Conservation (phyloP, 257 asterid species). For the Petunia secreta region DNA sequence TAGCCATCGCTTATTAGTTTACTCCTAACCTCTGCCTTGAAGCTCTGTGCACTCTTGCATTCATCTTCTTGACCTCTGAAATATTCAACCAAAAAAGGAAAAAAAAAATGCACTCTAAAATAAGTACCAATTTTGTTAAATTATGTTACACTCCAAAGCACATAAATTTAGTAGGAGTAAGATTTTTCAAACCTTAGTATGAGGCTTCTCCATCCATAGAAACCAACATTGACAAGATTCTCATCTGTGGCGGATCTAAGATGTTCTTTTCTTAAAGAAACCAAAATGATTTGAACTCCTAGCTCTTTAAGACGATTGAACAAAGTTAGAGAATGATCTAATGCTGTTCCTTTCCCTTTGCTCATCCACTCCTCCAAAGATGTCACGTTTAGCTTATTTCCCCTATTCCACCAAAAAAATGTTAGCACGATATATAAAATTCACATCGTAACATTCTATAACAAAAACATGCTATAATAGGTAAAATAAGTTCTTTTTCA, state of each 20-base stretch:
- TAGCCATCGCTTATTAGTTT: conserved; percentile 52
- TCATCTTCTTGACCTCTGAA: conserved; percentile 55
- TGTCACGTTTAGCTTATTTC: conserved; percentile 55
- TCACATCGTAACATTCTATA: not conserved
- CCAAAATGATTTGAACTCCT: conserved; percentile 58
- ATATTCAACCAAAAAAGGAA: not conserved
- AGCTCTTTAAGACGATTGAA: conserved; percentile 63
- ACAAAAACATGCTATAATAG: too few relatives aligned
- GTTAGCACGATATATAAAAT: not conserved
- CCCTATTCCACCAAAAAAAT: conserved; percentile 42
- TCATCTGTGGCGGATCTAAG: conserved; percentile 76
- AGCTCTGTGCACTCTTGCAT: conserved; percentile 41
- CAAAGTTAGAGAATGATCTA: conserved; percentile 55
- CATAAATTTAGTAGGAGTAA: not conserved
- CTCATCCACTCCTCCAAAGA: conserved; percentile 75
- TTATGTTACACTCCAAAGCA: not conserved
- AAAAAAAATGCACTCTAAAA: not conserved
- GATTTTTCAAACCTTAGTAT: conserved; percentile 54
- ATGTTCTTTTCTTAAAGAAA: conserved; percentile 72
- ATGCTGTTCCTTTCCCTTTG: conserved; percentile 63
- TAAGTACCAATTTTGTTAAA: not conserved
- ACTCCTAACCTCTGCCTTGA: conserved; percentile 63
- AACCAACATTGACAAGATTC: conserved; percentile 72
- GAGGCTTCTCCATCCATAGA: conserved; percentile 73
- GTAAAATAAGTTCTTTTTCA: not conserved